Conservation (phyloP, 805 yeast genomes). For the Pichia manshurica region DNA sequence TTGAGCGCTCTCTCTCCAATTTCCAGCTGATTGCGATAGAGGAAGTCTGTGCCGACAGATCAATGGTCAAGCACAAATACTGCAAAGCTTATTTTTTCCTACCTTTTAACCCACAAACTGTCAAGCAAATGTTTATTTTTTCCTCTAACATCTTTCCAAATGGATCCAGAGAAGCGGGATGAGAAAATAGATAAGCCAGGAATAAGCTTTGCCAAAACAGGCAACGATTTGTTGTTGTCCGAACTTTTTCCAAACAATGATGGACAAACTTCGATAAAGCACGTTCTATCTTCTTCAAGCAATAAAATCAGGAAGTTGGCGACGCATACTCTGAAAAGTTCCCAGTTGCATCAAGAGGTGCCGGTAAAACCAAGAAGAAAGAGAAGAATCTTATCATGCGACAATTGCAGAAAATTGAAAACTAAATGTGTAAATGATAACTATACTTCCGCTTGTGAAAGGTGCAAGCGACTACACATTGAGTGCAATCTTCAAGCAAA, state of each 20-base stretch:
- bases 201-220: slow-evolving; percentile 16
- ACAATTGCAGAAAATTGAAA: slow-evolving; percentile 48
- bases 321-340: no score
- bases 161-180: no score
- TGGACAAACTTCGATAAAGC: slow-evolving; percentile 1
- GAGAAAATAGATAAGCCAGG: not conserved
- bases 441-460: slow-evolving; percentile 40
- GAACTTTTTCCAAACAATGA: slow-evolving; percentile 11
- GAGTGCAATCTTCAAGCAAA: slow-evolving; percentile 41
- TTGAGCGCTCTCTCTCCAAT: no score
- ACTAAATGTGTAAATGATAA: slow-evolving; percentile 52
- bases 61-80: no score
- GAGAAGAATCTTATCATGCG: slow-evolving; percentile 37
- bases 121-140: no score
- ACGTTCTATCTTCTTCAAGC: not conserved
- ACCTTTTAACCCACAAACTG: no score
- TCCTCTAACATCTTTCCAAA: no score
- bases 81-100: no score
- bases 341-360: no score
- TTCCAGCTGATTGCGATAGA: no score
- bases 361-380: slow-evolving; percentile 16
- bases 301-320: no score
- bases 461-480: slow-evolving; percentile 44
- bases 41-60: no score
- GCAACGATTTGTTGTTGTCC: slow-evolving; percentile 21